Evolutionary conservation across 345 rosid species (phyloP).

Genomic region (Eutrema yunnanense): DNA sequence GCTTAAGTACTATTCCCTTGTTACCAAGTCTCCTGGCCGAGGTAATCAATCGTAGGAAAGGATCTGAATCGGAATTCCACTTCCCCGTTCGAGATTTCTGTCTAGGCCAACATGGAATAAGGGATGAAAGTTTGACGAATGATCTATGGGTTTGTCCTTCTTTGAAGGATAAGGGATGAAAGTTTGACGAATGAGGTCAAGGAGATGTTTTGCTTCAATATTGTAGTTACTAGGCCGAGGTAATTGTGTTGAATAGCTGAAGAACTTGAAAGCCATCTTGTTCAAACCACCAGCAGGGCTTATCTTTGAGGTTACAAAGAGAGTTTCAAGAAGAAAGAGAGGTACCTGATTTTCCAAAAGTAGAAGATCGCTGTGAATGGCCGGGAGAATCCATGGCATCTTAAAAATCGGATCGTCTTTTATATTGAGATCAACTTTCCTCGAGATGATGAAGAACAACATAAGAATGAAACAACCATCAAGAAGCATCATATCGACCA

Average conservation of each 20-base stretch:
- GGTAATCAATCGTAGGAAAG: no score
- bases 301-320: conserved; percentile 18
- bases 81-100: no score
- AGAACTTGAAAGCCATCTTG: conserved; percentile 36
- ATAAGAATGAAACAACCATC: conserved; percentile 55
- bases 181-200: conserved; percentile 28
- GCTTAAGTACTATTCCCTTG: no score
- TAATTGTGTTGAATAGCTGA: neutral
- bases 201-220: conserved; percentile 29
- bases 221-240: neutral
- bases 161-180: neutral
- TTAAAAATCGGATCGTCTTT: conserved; percentile 42
- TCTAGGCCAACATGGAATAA: no score
- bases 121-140: neutral
- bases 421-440: neutral
- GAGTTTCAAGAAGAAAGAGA: conserved; percentile 36
- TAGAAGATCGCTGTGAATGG: conserved; percentile 37
- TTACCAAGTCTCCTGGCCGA: no score
- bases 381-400: conserved; percentile 38
- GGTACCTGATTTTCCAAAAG: conserved; percentile 56
- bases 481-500: conserved; percentile 40
- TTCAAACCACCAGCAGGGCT: conserved; percentile 16
- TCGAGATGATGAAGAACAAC: conserved; percentile 36
- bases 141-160: no score
- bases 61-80: no score